These are phyloP conservation scores for Hypoxylon crocopeplum DNA, from an alignment of 495 filamentous ascomycete species.

Conservation along the genomic window DNA sequence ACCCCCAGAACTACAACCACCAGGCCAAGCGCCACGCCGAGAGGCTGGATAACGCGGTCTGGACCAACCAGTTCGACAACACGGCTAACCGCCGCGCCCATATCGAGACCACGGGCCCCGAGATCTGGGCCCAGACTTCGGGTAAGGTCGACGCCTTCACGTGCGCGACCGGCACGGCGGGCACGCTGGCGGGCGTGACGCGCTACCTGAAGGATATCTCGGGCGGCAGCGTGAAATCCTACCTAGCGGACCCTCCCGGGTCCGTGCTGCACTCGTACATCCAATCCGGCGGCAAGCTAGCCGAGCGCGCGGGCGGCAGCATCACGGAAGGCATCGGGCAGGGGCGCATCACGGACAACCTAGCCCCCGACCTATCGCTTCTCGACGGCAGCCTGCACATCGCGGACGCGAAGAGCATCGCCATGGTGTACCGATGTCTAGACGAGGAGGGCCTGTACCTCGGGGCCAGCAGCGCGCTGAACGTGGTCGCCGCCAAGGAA, in stretches of 20 bases:
- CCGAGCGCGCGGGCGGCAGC: constrained; percentile 81
- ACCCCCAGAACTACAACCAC: constrained; percentile 97
- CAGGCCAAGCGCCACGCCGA: constrained; percentile 91
- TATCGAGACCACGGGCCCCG: constrained; percentile 94
- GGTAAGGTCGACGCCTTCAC: constrained; percentile 94
- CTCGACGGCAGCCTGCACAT: constrained; percentile 88
- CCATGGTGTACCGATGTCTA: constrained; percentile 96
- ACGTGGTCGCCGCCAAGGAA: constrained; percentile 94
- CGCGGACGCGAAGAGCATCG: constrained; percentile 90
- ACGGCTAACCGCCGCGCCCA: constrained; percentile 91
- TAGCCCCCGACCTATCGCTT: constrained; percentile 81
- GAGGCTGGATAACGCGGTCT: constrained; percentile 84
- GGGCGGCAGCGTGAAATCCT: constrained; percentile 83
- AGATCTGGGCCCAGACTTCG: constrained; percentile 93
- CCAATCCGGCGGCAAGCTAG: constrained; percentile 78
- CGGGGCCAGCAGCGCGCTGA: constrained; percentile 90
- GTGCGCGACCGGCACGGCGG: constrained; percentile 91
- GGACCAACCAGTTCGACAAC: constrained; percentile 99
- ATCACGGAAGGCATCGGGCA: constrained; percentile 99
- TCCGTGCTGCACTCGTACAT: constrained; percentile 93
- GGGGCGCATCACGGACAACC: constrained; percentile 93
- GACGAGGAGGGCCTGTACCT: constrained; percentile 97
- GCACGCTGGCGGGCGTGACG: constrained; percentile 89
- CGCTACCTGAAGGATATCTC: constrained; percentile 85
- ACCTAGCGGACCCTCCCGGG: constrained; percentile 92